Base-by-base conservation (phyloP, 2,329 filamentous ascomycete species). In the Microcyclospora pomicola region DNA sequence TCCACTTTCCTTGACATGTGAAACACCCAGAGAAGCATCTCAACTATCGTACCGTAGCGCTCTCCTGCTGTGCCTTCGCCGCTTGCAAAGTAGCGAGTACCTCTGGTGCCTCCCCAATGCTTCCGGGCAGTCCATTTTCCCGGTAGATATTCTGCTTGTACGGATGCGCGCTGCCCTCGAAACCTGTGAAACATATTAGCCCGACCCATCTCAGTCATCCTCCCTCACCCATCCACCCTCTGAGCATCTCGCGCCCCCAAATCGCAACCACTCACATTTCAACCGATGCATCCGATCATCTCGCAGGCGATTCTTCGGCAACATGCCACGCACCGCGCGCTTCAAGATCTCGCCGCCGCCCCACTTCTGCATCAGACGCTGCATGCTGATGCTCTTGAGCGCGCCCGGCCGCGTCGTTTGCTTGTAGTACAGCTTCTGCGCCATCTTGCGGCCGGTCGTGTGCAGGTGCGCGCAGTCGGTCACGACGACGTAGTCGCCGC, bases 401-500 rank as follows among this genome's bases (percentile, higher is more conserved):
- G 76, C 82, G 39, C 91, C 91, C 0, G 91, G 91, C 10, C 85
- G 73, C 15, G 91, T 96, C 49, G 79, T 92, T 64, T 96, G 91
- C 38, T 83, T 76, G 69, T 95, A 94, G 72, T 98, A 98, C 49
- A 77, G 79, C 71, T 98, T 98, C 68, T 93, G 84, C 64, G 75
- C 80, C 60, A 78, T 82, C 69, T 98, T 98, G 60, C 83, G 82
- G 49, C 91, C 91, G 6, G 91, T 96, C 1, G 78, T 80, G 66
- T 87, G 78, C 35, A 98, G 70, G 34, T 88, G 78, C 31, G 81
- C 74, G 68, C 91, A 96, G 60, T 86, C 80, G 29, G 84, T 84
- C 36, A 91, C 41, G 1, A 98, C 88, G 10, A 98, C 87, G 63
- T 98, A 98, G 75, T 98, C 91, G 51, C 91, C 91, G 71, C 91